Conservation (phyloP, 352 stramenopile species). For the Pythium periplocum region DNA sequence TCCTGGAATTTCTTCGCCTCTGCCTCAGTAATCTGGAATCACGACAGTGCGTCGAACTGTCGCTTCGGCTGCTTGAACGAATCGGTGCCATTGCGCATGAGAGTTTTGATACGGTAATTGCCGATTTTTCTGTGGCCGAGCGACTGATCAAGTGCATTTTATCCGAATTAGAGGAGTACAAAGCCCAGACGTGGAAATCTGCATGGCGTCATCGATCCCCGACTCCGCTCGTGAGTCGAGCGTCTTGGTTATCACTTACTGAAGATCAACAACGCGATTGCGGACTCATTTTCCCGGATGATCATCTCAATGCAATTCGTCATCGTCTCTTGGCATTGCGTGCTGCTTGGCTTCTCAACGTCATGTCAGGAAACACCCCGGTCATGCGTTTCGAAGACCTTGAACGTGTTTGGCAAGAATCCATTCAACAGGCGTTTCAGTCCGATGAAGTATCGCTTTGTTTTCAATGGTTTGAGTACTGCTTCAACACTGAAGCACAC, state of each 20-base stretch:
- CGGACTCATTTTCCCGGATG: constrained; percentile 3
- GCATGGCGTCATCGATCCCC: too few species aligned
- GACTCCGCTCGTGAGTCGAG: too few species aligned
- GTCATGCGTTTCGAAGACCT: not conserved
- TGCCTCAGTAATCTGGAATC: constrained; percentile 3
- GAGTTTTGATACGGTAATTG: too few species aligned
- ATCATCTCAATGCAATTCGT: constrained; percentile 10
- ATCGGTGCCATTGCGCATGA: constrained; percentile 2
- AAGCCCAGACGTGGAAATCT: too few species aligned
- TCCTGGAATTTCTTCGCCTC: constrained; percentile 13
- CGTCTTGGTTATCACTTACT: too few species aligned
- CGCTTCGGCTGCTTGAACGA: constrained; percentile 17
- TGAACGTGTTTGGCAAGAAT: constrained; percentile 37
- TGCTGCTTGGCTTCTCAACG: constrained; percentile 43
- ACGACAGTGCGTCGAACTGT: not conserved
- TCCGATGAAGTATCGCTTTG: constrained; percentile 51
- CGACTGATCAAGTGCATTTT: too few species aligned
- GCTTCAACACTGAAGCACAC: constrained; percentile 24
- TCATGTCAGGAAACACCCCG: not conserved
- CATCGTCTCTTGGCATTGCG: constrained; percentile 50
- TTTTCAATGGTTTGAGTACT: constrained; percentile 76
- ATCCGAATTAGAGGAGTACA: too few species aligned
- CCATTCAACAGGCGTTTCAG: constrained; percentile 27
- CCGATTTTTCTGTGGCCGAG: too few species aligned
- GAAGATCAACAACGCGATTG: not conserved